A percentile compares a stretch with the other conserved stretches of the same genome.
These are phyloP conservation scores for Penicillium goetzii DNA, from an alignment of 495 filamentous ascomycete genomes.

Conservation along the genomic window DNA sequence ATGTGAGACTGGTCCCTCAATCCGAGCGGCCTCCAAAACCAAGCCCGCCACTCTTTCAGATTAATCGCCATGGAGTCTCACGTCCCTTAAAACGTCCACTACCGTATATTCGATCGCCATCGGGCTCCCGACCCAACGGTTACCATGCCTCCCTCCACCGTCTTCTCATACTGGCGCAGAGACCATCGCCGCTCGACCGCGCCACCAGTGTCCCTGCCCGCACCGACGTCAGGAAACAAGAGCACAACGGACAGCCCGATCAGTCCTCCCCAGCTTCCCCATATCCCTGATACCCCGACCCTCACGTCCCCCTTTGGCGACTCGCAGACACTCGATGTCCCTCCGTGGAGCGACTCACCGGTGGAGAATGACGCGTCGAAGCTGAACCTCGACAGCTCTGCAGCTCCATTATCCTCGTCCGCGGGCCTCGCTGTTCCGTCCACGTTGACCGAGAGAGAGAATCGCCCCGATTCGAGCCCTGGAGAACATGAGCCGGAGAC, in stretches of 20 bases:
- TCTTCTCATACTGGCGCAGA: constrained; percentile 55
- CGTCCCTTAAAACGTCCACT: constrained; percentile 17
- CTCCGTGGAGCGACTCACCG: constrained; percentile 27
- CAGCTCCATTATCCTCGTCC: constrained; percentile 40
- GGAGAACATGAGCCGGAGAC: constrained; percentile 35
- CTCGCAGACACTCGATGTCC: constrained; percentile 21
- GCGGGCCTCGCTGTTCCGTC: constrained; percentile 35
- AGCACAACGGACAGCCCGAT: constrained; percentile 26
- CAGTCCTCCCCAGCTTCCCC: constrained; percentile 41
- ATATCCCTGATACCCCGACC: constrained; percentile 37
- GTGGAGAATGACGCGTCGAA: constrained; percentile 35
- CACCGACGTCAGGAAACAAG: constrained; percentile 29
- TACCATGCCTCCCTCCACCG: constrained; percentile 49
- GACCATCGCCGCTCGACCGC: constrained; percentile 49
- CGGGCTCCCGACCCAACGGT: constrained; percentile 19
- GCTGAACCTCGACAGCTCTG: constrained; percentile 26
- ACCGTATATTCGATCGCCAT: constrained; percentile 11
- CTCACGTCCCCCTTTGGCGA: constrained; percentile 31
- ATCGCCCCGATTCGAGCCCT: constrained; percentile 42
- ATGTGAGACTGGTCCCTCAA: constrained; percentile 26
- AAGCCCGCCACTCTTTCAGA: constrained; percentile 16
- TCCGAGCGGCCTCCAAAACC: constrained; percentile 21
- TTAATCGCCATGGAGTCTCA: constrained; percentile 28
- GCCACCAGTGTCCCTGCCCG: constrained; percentile 36
- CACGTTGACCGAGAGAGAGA: constrained; percentile 32